Evolutionary conservation across 2,329 filamentous ascomycete genomes (phyloP).

Genomic region (Diaporthe ampelina): DNA sequence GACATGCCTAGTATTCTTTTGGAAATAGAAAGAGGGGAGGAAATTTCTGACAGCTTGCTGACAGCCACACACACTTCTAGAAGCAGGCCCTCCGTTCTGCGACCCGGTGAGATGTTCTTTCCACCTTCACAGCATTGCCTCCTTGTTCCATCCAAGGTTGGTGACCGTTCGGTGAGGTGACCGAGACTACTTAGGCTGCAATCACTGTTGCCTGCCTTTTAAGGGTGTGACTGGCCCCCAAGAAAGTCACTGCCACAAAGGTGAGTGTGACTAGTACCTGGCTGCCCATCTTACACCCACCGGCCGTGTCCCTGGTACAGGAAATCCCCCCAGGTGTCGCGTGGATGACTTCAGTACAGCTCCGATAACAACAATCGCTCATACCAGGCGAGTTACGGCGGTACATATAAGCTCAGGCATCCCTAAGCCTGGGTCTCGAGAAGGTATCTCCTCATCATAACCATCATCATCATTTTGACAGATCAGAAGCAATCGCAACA

Average conservation of each 20-base stretch:
- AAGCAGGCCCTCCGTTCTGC: not conserved
- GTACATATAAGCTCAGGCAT: conserved; percentile 3
- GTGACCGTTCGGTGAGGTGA: conserved; percentile 1
- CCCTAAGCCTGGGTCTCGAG: not conserved
- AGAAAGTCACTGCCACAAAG: not conserved
- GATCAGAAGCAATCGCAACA: not conserved
- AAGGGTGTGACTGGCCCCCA: conserved; percentile 31
- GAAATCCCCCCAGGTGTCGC: not conserved
- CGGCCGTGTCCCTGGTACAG: not conserved
- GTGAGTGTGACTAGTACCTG: not conserved
- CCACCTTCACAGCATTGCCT: not conserved
- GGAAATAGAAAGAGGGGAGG: conserved; percentile 6
- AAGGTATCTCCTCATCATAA: not conserved
- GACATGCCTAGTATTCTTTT: conserved; percentile 24
- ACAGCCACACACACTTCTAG: not conserved
- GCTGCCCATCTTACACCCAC: not conserved
- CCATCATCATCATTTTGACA: not conserved
- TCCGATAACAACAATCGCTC: not conserved
- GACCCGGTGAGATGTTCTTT: conserved; percentile 3
- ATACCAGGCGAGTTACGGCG: not conserved
- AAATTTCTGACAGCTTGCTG: conserved; percentile 1
- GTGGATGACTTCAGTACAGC: not conserved
- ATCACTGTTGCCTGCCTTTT: conserved; percentile 19
- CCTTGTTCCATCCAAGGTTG: not conserved
- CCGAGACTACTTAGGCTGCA: conserved; percentile 1